These are phyloP conservation scores for Boletus semigastroideus DNA, from an alignment of 1,284 basidiomycete species.

Conservation along the genomic window DNA sequence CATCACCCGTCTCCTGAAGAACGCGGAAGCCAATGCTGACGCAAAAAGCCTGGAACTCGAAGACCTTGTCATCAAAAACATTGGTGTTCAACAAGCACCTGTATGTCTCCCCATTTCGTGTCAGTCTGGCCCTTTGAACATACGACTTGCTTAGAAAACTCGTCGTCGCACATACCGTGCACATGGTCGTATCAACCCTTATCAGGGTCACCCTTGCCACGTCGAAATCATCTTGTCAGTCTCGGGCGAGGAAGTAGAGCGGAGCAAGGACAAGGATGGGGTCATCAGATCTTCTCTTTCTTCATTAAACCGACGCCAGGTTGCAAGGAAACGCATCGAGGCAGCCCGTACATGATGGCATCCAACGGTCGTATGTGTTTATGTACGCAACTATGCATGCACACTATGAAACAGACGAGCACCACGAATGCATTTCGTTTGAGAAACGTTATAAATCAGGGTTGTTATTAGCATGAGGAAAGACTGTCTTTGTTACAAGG, in stretches of 20 bases:
- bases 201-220: slow-evolving; percentile 92
- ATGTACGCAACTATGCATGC: slow-evolving; percentile 37
- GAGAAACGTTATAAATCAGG: background rate
- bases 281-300: slow-evolving; percentile 47
- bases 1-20: slow-evolving; percentile 94
- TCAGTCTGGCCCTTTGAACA: background rate
- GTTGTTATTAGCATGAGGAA: slow-evolving; percentile 1
- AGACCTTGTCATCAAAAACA: slow-evolving; percentile 94
- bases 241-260: slow-evolving; percentile 81
- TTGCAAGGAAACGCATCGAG: slow-evolving; percentile 81
- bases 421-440: slow-evolving; percentile 1
- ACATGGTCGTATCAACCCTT: slow-evolving; percentile 91
- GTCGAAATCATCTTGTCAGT: slow-evolving; percentile 91
- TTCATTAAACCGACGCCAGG: slow-evolving; percentile 78
- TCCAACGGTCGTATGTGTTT: slow-evolving; percentile 16
- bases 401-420: slow-evolving; percentile 23
- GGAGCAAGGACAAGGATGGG: slow-evolving; percentile 80
- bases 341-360: slow-evolving; percentile 52
- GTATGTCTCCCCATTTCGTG: slow-evolving; percentile 45
- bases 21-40: slow-evolving; percentile 99
- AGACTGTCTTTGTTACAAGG: slow-evolving; percentile 1
- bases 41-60: slow-evolving; percentile 95
- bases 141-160: slow-evolving; percentile 73
- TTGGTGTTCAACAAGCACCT: slow-evolving; percentile 97
- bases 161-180: slow-evolving; percentile 99